Evolutionary conservation across 805 yeast genomes (phyloP).

Genomic region (Geotrichum ghanense): DNA sequence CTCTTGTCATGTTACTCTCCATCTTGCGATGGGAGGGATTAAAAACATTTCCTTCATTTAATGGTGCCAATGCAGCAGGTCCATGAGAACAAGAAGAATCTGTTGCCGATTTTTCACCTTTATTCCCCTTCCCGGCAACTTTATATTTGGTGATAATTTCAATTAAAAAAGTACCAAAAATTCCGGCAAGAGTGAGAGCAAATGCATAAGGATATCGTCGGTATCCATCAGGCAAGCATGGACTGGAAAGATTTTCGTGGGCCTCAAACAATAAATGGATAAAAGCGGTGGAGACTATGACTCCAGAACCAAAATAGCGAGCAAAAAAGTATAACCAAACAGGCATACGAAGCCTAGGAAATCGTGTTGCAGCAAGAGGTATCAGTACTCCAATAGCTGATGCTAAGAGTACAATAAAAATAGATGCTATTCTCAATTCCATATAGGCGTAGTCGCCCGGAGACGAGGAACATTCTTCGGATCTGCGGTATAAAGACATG

Average conservation of each 20-base stretch:
- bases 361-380: constrained; percentile 27
- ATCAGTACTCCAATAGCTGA: constrained; percentile 35
- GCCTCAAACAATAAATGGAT: constrained; percentile 31
- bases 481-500: neutral
- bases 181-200: neutral
- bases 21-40: neutral
- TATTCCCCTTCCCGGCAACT: neutral
- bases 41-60: neutral
- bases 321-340: constrained; percentile 12
- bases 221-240: neutral
- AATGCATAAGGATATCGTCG: constrained; percentile 1
- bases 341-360: constrained; percentile 8
- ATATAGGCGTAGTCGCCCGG: constrained; percentile 27
- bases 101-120: neutral
- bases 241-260: neutral
- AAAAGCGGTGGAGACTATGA: constrained; percentile 54
- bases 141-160: constrained; percentile 1
- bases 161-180: neutral
- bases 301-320: constrained; percentile 42
- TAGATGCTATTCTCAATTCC: constrained; percentile 41
- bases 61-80: neutral
- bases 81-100: constrained; percentile 1
- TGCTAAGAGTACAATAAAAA: constrained; percentile 46
- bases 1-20: neutral
- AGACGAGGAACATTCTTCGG: neutral